Base-by-base conservation (phyloP, 768 basidiomycete species). In the Lentinula lateritia region DNA sequence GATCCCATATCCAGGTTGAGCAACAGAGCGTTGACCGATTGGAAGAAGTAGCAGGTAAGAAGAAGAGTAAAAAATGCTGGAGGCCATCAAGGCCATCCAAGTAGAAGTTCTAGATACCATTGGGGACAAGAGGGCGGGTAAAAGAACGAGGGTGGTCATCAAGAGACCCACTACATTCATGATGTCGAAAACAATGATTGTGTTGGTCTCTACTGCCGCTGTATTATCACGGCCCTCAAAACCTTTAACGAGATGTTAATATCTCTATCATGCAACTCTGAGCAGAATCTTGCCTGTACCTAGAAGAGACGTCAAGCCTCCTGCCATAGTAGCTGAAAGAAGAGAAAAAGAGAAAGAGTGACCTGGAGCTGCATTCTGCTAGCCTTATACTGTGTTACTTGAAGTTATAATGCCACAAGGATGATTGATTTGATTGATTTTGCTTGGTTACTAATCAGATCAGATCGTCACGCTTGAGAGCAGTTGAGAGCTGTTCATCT, bases 31-130 rank as follows among this genome's bases (percentile, higher is more conserved):
- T 56, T 56, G 54, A 18, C 36, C 54, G 12, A 42, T 56, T 28
- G 18, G 58, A 46, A 59, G 43, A 32, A 15, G 42, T 38, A 46
- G 35, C 62, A 16, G 58, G 50, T 15, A 42, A 61, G 46, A 62
- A 50, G 48, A 50, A 61, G 58, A 58, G 61, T 50, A 23, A 53
- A 63, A 35, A 16, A 52, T 23, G 52, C 62, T 34, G 23, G 61
- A 28, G 41, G 18, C 34, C 36, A 56, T 38, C 12, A 56, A 28
- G 13, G 54, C 54, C 7, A n/a, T 56, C 53, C 53, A 55, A 39
- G 53, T 39, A 35, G 53, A 55, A 39, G 53, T 16, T 20, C 53
- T 55, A 8, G 36, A 36, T 34, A 55, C 53, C 6, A 16, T 41
- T 20, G 15, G 38, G 7, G 54, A 56, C 38, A 56, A 28, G 15